Conservation (phyloP, 768 basidiomycete species). For the Trametes sanguinea region DNA sequence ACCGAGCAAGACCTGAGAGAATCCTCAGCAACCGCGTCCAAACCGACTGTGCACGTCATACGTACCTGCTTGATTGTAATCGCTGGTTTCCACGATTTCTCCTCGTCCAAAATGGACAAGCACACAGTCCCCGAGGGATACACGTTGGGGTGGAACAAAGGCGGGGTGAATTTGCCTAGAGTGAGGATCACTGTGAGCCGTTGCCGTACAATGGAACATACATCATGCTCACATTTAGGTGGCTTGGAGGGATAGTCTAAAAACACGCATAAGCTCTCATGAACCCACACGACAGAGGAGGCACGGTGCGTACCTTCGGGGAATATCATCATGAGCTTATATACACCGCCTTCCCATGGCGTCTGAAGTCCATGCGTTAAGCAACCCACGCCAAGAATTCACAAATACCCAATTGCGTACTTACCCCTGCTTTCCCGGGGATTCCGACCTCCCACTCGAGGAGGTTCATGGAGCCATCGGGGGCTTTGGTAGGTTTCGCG, state of each 20-base stretch:
- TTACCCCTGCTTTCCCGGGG: slow-evolving; percentile 85
- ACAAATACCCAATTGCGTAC: slow-evolving; percentile 35
- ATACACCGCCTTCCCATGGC: slow-evolving; percentile 95
- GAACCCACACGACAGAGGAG: slow-evolving; percentile 18
- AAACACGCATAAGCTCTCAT: slow-evolving; percentile 20
- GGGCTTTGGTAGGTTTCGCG: slow-evolving; percentile 86
- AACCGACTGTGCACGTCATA: neutral
- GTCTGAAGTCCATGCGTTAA: slow-evolving; percentile 58
- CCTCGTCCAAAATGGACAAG: slow-evolving; percentile 96
- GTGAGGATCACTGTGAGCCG: slow-evolving; percentile 7
- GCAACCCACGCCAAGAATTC: slow-evolving; percentile 24
- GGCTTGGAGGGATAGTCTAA: slow-evolving; percentile 94
- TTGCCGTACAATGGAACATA: neutral
- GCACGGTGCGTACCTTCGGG: slow-evolving; percentile 76
- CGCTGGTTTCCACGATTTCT: slow-evolving; percentile 98
- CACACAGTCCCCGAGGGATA: slow-evolving; percentile 99
- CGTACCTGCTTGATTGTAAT: slow-evolving; percentile 97
- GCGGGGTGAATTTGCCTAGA: slow-evolving; percentile 93
- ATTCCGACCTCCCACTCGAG: slow-evolving; percentile 99
- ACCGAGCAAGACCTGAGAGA: slow-evolving; percentile 81
- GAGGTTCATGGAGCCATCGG: slow-evolving; percentile 94
- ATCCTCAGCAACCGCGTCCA: too few species aligned
- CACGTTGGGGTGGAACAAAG: slow-evolving; percentile 97
- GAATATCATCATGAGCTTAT: slow-evolving; percentile 91
- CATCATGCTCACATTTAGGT: slow-evolving; percentile 71